These are phyloP conservation scores for sorghum (Sorghum bicolor) DNA, from an alignment of 176 grass and related monocot genomes.

Conservation along the genomic window Sorghum_bicolor_NCBIv3 NC_012873.2:5672501-5673000, in stretches of 20 bases:
- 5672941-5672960: conserved; percentile 53
- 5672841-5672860: conserved; percentile 95
- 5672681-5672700: not conserved
- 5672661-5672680: not conserved
- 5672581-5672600: not conserved
- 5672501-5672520: not conserved
- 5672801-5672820: conserved; percentile 72
- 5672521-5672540: not conserved
- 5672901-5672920: conserved; percentile 85
- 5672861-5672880: conserved; percentile 93
- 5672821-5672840: conserved; percentile 98
- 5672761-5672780: conserved; percentile 91
- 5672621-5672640: not conserved
- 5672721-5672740: conserved; percentile 23
- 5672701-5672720: not conserved
- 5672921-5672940: conserved; percentile 86
- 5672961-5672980: conserved; percentile 57
- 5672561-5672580: not conserved
- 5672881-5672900: conserved; percentile 93
- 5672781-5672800: conserved; percentile 60
- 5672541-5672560: not conserved
- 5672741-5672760: conserved; percentile 96
- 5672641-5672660: not conserved
- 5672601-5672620: not conserved
- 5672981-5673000: conserved; percentile 18